Base-by-base conservation (phyloP, 768 basidiomycete species). In the Tylopilus balloui region DNA sequence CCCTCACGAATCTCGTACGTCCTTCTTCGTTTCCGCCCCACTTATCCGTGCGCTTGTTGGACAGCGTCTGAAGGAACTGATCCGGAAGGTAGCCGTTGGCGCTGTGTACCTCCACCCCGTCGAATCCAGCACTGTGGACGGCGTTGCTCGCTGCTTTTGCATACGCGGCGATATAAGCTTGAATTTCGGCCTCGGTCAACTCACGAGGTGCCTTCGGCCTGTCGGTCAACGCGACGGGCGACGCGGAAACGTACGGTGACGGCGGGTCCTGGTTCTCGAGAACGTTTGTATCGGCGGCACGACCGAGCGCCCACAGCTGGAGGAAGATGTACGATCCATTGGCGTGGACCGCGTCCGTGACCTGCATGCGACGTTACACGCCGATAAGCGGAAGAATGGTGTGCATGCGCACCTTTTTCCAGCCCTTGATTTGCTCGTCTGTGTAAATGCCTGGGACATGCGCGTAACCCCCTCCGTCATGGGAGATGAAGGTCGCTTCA, bases 401-500 rank as follows among this genome's bases (percentile, higher is more conserved):
- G 15, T 14, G 13, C 15, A 14, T 11, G 31, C 31, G 31, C 13
- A 32, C 31, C 31, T 32, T 32, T 15, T 32, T 32, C 31, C 31
- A 32, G 31, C 31, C 31, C 14, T 32, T 14, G 2, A 32, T 32
- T 32, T 32, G 31, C 6, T 32, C 31, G 6, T 32, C 31, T 2
- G 31, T 32, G 31, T 32, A 32, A 3, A 32, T 32, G 3, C 31
- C 31, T 4, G 31, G 31, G 13, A 32, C 31, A 15, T 32, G 31
- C 12, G 31, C 31, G 31, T 32, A 32, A 14, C 31, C 31, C 3
- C 31, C 31, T 15, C 13, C 31, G 6, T 32, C 13, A 32, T 32
- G 31, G 13, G 45, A 71, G 43, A 86, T 76, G 48, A 74, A 69
- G 1, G 80, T 80, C 0, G 72, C 81, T 61, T 86, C 83, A 1